Base-by-base conservation (phyloP, 2,329 filamentous ascomycete species). In the Fusarium nodosum region DNA sequence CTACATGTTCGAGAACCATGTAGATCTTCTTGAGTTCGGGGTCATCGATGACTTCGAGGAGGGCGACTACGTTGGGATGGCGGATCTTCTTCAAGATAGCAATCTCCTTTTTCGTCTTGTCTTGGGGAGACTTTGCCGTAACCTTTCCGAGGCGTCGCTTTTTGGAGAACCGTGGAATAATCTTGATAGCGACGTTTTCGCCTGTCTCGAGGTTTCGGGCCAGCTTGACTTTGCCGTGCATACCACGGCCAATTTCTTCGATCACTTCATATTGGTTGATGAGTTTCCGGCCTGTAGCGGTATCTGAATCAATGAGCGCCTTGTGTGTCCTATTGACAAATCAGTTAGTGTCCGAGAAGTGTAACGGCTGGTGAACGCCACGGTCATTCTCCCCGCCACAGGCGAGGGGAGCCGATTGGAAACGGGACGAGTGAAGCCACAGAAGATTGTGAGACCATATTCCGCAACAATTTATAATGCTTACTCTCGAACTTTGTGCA, bases 261-360 rank as follows among this genome's bases (percentile, higher is more conserved):
- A 98, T 91, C 74, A 99, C 93, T 80, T 97, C 93, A 82, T 99
- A 99, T 77, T 97, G 92, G 76, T 99, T 99, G 84, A 99, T 97
- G 55, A 94, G 86, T 82, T 99, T 99, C 68, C 96, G 93, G 62
- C 96, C 96, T 7, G 95, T 97, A 67, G 93, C 86, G 56, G 88
- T 88, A 79, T 98, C 94, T 67, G 94, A 90, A 76, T 98, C 95
- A 72, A 97, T 93, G 75, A 94, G 90, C 55, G 93, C 94, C 68
- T 94, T 93, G 80, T 97, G 93, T 12, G 95, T 97, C 81, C 90
- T 93, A 68, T 50, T 62, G 50, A 42, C 57, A 55, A 66, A 55
- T 52, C 18, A 42, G 48, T 72, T 57, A 74, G 69, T 64, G 52
- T 60, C 50, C 59, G 47, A 60, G 48, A 58, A 59, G 45, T 55